Percentiles rank a stretch among this genome's conserved stretches.
Evolutionary conservation across 345 rosid species (phyloP).

Genomic region (Salix suchowensis): DNA sequence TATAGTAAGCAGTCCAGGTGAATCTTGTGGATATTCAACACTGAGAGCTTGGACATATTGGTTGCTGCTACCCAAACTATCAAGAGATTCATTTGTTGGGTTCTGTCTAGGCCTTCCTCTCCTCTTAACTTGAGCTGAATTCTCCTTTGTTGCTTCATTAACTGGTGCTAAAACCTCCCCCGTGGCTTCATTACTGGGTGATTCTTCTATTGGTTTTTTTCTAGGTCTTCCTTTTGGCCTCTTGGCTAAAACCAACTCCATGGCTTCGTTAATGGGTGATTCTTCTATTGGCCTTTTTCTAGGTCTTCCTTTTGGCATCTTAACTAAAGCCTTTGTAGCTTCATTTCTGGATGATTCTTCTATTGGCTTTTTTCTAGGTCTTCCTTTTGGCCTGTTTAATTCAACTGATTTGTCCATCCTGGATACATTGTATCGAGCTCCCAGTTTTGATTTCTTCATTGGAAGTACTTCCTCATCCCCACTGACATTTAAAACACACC

Average conservation of each 20-base stretch:
- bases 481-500: constrained; percentile 56
- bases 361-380: not conserved
- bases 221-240: constrained; percentile 35
- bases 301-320: not conserved
- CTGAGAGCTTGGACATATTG: constrained; percentile 40
- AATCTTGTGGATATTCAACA: constrained; percentile 45
- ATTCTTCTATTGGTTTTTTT: constrained; percentile 15
- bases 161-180: not conserved
- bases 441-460: constrained; percentile 22
- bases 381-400: not conserved
- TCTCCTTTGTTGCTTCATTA: constrained; percentile 9
- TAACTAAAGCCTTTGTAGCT: not conserved
- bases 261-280: constrained; percentile 12
- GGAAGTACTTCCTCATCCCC: constrained; percentile 26
- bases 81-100: constrained; percentile 29
- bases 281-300: constrained; percentile 23
- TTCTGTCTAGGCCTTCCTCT: constrained; percentile 55
- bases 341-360: not conserved
- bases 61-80: constrained; percentile 25
- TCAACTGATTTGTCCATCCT: constrained; percentile 44
- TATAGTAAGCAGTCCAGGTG: constrained; percentile 27
- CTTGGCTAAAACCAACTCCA: constrained; percentile 18
- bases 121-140: constrained; percentile 31
- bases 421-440: constrained; percentile 48
- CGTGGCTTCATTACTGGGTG: not conserved